Percentiles rank a stretch among this genome's conserved stretches.
Conservation (phyloP, 2,329 filamentous ascomycete species). For the Scedosporium minutisporum region DNA sequence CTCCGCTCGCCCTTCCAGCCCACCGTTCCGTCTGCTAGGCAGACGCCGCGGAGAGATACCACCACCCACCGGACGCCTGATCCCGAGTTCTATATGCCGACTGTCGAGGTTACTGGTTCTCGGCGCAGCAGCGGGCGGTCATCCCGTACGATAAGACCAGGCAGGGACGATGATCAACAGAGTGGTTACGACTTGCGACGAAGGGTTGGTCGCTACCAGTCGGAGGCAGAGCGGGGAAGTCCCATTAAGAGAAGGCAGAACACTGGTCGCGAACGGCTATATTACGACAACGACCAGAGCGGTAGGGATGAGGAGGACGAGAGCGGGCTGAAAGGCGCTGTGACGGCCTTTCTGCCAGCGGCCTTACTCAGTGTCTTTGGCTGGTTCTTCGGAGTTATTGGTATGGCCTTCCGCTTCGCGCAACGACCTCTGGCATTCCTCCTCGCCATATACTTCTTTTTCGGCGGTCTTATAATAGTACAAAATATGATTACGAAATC, state of each 20-base stretch:
- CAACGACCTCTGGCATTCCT: slow-evolving; percentile 56
- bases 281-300: neutral
- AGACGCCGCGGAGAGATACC: slow-evolving; percentile 10
- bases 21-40: slow-evolving; percentile 30
- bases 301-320: neutral
- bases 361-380: slow-evolving; percentile 28
- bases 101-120: slow-evolving; percentile 30
- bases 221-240: slow-evolving; percentile 10
- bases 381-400: slow-evolving; percentile 47
- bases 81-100: slow-evolving; percentile 45
- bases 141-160: slow-evolving; percentile 22
- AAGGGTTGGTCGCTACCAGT: slow-evolving; percentile 13
- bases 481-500: slow-evolving; percentile 54
- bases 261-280: neutral
- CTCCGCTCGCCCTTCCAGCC: slow-evolving; percentile 45
- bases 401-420: slow-evolving; percentile 48
- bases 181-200: slow-evolving; percentile 15
- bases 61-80: slow-evolving; percentile 31
- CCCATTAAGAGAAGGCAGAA: slow-evolving; percentile 15
- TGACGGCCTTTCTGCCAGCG: slow-evolving; percentile 26
- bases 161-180: slow-evolving; percentile 16
- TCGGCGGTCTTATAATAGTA: slow-evolving; percentile 48
- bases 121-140: slow-evolving; percentile 24
- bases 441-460: slow-evolving; percentile 50
- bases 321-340: slow-evolving; percentile 16